phyloP scores from a whole-genome alignment of 352 stramenopile genomes.

The Pythium diclinum region DNA sequence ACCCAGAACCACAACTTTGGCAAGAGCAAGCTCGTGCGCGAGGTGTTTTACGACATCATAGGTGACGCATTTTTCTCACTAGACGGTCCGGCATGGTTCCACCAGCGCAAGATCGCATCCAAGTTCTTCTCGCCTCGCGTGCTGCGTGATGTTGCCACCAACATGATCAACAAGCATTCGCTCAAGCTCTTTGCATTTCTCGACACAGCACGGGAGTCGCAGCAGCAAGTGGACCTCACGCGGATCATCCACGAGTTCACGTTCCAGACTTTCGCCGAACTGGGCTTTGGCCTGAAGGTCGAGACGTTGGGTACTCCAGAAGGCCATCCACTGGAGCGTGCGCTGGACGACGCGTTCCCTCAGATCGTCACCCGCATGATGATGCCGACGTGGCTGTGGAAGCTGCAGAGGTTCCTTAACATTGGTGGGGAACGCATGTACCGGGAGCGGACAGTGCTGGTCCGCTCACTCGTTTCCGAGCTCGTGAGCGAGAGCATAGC shows the following conservation, averaged over 20 bases:
- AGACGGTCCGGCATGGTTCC: slow-evolving; percentile 18
- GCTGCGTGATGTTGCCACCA: slow-evolving; percentile 13
- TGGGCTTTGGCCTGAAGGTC: slow-evolving; percentile 2
- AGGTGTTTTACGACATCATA: slow-evolving; percentile 18
- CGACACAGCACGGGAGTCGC: background rate
- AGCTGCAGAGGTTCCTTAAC: slow-evolving; percentile 14
- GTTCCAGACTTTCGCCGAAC: slow-evolving; percentile 3
- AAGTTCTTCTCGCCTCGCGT: slow-evolving; percentile 22
- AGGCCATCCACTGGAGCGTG: slow-evolving; percentile 13
- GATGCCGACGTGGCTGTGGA: slow-evolving; percentile 19
- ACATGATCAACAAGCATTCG: slow-evolving; percentile 19
- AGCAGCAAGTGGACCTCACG: slow-evolving; percentile 2
- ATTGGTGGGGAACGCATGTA: slow-evolving; percentile 11
- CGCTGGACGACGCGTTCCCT: slow-evolving; percentile 3
- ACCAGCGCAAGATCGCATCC: slow-evolving; percentile 22
- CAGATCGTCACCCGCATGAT: slow-evolving; percentile 12
- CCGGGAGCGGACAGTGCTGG: background rate
- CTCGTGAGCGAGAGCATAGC: slow-evolving; percentile 13
- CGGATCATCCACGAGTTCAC: background rate
- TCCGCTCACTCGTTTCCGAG: slow-evolving; percentile 16
- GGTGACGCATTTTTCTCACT: slow-evolving; percentile 19
- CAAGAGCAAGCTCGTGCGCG: slow-evolving; percentile 12
- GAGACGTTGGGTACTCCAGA: slow-evolving; percentile 1
- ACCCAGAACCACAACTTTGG: slow-evolving; percentile 18
- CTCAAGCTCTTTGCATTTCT: slow-evolving; percentile 7